Conservation (phyloP, 2,329 filamentous ascomycete genomes). For the Chaetomium sp. region DNA sequence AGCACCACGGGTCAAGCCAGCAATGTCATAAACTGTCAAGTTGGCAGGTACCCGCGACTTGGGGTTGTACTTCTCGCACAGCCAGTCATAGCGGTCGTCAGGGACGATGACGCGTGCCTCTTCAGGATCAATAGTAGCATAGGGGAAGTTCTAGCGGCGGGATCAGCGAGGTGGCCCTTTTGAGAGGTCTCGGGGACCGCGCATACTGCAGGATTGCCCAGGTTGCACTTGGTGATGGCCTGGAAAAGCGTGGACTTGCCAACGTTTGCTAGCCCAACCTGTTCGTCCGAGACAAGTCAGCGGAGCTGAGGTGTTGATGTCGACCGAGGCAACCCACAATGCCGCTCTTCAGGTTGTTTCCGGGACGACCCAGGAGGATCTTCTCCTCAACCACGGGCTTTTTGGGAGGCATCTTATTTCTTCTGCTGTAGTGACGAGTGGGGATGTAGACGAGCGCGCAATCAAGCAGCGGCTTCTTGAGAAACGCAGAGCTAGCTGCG, state of each 20-base stretch:
- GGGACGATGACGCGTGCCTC: constrained; percentile 97
- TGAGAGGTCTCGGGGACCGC: constrained; percentile 27
- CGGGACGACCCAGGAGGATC: constrained; percentile 90
- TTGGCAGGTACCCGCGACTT: constrained; percentile 97
- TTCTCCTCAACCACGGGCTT: constrained; percentile 91
- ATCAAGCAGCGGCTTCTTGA: constrained; percentile 55
- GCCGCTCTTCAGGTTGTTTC: constrained; percentile 98
- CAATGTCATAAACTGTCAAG: constrained; percentile 97
- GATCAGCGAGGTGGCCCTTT: constrained; percentile 24
- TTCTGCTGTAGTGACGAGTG: constrained; percentile 59
- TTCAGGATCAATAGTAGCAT: constrained; percentile 98
- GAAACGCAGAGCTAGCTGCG: constrained; percentile 71
- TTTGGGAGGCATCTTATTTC: constrained; percentile 89
- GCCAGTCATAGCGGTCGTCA: constrained; percentile 94
- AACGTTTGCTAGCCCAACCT: constrained; percentile 98
- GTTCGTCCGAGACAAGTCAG: constrained; percentile 34
- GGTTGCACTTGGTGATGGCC: constrained; percentile 95
- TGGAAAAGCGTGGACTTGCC: constrained; percentile 99
- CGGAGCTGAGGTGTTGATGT: constrained; percentile 44
- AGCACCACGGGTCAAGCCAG: constrained; percentile 90
- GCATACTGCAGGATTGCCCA: constrained; percentile 94
- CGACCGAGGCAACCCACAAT: constrained; percentile 64
- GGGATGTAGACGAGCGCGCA: constrained; percentile 52
- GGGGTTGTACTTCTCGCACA: constrained; percentile 94
- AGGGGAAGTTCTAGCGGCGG: constrained; percentile 80